Base-by-base conservation (phyloP, 805 yeast species). In the Starmerella vaccinii region DNA sequence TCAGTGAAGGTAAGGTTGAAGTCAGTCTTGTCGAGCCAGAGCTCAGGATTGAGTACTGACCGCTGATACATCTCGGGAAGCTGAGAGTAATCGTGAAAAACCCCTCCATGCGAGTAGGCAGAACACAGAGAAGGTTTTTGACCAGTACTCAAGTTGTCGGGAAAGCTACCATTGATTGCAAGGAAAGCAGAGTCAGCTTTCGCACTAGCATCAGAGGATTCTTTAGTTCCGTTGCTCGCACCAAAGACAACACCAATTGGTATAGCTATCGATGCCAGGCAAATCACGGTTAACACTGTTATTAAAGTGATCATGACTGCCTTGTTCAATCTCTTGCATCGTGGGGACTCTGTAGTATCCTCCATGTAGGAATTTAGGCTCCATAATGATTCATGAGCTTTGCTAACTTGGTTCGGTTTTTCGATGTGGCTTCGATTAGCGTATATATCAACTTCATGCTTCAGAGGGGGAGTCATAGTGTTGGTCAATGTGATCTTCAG, bases 1-100 rank as follows among this genome's bases (percentile, higher is more conserved):
- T 57, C 56, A 4, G 70, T 66, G 50, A 59, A 65, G 4, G 69
- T 66, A 12, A 64, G 57, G 50, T 66, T 66, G 51, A 66, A 65
- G 41, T 60, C 69, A 1, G 58, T 52, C 16, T 40, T 55, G 45
- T 63, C 67, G 34, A 61, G 54, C 70, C 70, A 66, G 6, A 66
- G 65, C 15, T 33, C 22, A 33, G 27, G 16, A 49, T 47, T 37
- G 23, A 43, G 46, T n/a, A 29, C 43, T 13, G 18, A 19, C n/a
- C 34, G 45, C 16, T 18, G 34, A 19, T 27, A 41, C 27, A 5
- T 41, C 19, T 29, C 45, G 15, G 30, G 29, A 2, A 23, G 21
- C 2, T 16, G 30, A 4, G 34, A 18, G 45, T 27, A 12, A 5
- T 29, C 45, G 8, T 39, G 13, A 32, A 39, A 39, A 2, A 39